phyloP scores from a whole-genome alignment of 139 green algal species.

The Protoeuglena noctilucae region DNA sequence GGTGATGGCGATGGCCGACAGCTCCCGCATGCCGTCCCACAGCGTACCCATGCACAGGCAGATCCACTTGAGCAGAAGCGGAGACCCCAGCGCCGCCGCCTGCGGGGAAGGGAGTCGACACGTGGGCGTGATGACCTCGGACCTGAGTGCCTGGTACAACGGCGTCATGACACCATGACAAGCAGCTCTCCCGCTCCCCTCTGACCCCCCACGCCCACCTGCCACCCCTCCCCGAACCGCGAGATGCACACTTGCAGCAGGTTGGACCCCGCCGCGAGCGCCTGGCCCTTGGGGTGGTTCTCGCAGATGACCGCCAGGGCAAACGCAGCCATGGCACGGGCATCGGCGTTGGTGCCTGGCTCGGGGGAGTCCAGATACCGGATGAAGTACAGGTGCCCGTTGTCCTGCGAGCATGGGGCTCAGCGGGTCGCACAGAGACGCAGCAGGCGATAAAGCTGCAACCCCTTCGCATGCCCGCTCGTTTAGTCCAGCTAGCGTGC shows the following conservation, averaged over 20 bases:
- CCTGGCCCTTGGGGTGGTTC: conserved; percentile 46
- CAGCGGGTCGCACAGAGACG: too few species aligned
- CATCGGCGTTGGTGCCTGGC: conserved; percentile 13
- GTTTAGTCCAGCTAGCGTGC: too few species aligned
- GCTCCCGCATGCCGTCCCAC: conserved; percentile 33
- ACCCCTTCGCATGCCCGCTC: too few species aligned
- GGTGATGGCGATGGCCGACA: conserved; percentile 2
- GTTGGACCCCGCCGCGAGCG: conserved; percentile 23
- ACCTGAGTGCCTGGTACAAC: not conserved
- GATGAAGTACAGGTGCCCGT: conserved; percentile 91
- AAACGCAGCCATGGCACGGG: conserved; percentile 66
- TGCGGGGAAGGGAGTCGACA: not conserved
- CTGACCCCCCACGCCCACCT: not conserved
- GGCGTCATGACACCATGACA: not conserved
- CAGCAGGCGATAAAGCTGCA: too few species aligned
- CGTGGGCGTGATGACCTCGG: too few species aligned
- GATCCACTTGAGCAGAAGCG: conserved; percentile 79
- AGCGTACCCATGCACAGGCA: conserved; percentile 80
- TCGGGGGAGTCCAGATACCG: conserved; percentile 65
- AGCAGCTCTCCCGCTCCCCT: not conserved
- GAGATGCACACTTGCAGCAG: conserved; percentile 19
- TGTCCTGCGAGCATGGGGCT: too few species aligned
- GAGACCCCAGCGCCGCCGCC: conserved; percentile 2
- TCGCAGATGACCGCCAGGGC: conserved; percentile 82
- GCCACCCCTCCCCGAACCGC: not conserved